Evolutionary conservation across 1,284 basidiomycete genomes (phyloP).

Genomic region (Ganoderma lucidum): DNA sequence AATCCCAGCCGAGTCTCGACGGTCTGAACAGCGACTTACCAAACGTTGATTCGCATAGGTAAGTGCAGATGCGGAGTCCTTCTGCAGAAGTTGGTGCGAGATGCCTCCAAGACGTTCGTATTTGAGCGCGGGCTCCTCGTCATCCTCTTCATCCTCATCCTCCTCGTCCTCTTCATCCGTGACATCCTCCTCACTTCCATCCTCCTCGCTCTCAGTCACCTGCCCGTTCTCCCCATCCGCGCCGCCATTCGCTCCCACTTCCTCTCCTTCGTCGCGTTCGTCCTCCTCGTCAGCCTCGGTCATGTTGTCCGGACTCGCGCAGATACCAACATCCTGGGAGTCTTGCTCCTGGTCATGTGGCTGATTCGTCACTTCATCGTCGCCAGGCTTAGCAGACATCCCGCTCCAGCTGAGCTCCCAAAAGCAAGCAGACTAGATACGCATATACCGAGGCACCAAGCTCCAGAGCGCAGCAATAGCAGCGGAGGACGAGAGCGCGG

Average conservation of each 20-base stretch:
- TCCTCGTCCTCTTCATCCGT: slow-evolving; percentile 48
- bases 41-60: slow-evolving; percentile 80
- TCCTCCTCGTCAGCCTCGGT: slow-evolving; percentile 25
- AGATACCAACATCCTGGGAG: slow-evolving; percentile 9
- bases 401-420: slow-evolving; percentile 5
- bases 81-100: slow-evolving; percentile 83
- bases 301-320: slow-evolving; percentile 36
- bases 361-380: slow-evolving; percentile 8
- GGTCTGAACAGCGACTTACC: slow-evolving; percentile 52
- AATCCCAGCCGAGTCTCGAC: background rate
- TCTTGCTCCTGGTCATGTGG: slow-evolving; percentile 9
- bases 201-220: slow-evolving; percentile 1
- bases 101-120: slow-evolving; percentile 86
- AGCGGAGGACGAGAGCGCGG: slow-evolving; percentile 7
- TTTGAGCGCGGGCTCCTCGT: slow-evolving; percentile 90
- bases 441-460: slow-evolving; percentile 15
- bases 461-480: background rate
- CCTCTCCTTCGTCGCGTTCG: slow-evolving; percentile 23
- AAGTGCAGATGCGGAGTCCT: slow-evolving; percentile 88
- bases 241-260: slow-evolving; percentile 7
- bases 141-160: slow-evolving; percentile 68
- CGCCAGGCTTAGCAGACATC: slow-evolving; percentile 26
- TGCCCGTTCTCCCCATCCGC: slow-evolving; percentile 1
- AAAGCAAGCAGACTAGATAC: slow-evolving; percentile 7
- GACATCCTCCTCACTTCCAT: slow-evolving; percentile 25